These are phyloP conservation scores for Penium margaritaceum DNA, from an alignment of 139 green algal genomes.

Conservation along the genomic window DNA sequence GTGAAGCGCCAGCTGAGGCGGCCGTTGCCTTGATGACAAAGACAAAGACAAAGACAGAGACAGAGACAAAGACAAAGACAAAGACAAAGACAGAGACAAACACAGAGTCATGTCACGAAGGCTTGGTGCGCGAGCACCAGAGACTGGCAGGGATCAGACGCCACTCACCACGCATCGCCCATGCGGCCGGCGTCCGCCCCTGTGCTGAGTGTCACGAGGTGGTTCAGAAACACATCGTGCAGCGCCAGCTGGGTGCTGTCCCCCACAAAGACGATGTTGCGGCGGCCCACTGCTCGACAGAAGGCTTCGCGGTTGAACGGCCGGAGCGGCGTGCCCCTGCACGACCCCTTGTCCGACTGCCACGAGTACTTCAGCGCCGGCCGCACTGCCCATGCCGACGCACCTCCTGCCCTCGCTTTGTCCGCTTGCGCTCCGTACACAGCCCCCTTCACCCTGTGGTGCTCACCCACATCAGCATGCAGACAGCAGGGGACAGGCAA, in stretches of 20 bases:
- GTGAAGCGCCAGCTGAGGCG: not conserved
- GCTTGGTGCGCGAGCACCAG: too few relatives aligned
- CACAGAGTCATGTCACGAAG: too few relatives aligned
- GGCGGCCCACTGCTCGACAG: constrained; percentile 7
- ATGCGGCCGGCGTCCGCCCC: not conserved
- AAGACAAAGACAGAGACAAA: too few relatives aligned
- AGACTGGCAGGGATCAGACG: too few relatives aligned
- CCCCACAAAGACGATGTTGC: constrained; percentile 24
- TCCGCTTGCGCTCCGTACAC: too few relatives aligned
- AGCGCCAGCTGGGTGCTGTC: constrained; percentile 18
- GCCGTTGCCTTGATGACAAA: too few relatives aligned
- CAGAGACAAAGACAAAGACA: too few relatives aligned
- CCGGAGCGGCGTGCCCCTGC: not conserved
- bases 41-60: too few relatives aligned
- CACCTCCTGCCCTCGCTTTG: too few relatives aligned
- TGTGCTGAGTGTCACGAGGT: constrained; percentile 7
- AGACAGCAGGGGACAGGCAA: too few relatives aligned
- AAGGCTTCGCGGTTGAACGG: constrained; percentile 16
- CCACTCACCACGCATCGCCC: not conserved
- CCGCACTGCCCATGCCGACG: constrained; percentile 16
- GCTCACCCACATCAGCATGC: too few relatives aligned
- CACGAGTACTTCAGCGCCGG: constrained; percentile 18
- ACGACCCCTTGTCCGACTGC: not conserved
- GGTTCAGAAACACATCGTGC: constrained; percentile 25
- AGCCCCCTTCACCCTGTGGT: too few relatives aligned